phyloP scores from a whole-genome alignment of 164 flowering plant genomes.

The Echeveria elegans region DNA sequence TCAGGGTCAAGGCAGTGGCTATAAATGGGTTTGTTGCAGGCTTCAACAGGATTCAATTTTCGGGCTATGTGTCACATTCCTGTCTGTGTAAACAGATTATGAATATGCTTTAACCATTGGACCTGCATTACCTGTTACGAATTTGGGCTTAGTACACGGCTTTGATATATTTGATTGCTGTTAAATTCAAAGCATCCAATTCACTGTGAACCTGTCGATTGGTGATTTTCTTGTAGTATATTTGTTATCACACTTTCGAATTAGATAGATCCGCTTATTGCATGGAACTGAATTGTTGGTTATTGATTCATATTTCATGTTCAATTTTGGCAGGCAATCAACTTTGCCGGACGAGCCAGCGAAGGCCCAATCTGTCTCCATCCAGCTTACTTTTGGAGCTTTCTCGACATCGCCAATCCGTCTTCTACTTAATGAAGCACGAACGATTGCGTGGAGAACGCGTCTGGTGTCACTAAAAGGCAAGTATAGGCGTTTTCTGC shows the following conservation, averaged over 20 bases:
- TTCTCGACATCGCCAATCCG: constrained; percentile 58
- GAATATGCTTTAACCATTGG: neutral
- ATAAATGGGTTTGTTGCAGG: no score
- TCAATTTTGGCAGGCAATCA: constrained; percentile 29
- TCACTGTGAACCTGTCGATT: neutral
- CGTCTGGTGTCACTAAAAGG: constrained; percentile 60
- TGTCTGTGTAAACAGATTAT: neutral
- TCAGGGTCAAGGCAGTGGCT: neutral
- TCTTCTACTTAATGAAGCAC: constrained; percentile 38
- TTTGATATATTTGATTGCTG: neutral
- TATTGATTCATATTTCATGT: neutral
- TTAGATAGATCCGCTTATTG: neutral
- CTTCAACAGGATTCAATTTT: neutral
- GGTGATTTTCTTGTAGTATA: neutral
- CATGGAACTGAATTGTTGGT: neutral
- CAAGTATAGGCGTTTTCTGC: constrained; percentile 13
- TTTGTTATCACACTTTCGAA: neutral
- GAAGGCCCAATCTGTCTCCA: constrained; percentile 28
- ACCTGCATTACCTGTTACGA: neutral
- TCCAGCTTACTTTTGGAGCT: constrained; percentile 50
- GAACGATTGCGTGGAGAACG: constrained; percentile 70
- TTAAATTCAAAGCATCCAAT: neutral
- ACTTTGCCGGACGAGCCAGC: constrained; percentile 32
- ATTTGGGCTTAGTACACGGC: neutral
- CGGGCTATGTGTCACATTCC: neutral